Conservation (phyloP, 1,139 yeast species). For the Starmera stellimalicola region DNA sequence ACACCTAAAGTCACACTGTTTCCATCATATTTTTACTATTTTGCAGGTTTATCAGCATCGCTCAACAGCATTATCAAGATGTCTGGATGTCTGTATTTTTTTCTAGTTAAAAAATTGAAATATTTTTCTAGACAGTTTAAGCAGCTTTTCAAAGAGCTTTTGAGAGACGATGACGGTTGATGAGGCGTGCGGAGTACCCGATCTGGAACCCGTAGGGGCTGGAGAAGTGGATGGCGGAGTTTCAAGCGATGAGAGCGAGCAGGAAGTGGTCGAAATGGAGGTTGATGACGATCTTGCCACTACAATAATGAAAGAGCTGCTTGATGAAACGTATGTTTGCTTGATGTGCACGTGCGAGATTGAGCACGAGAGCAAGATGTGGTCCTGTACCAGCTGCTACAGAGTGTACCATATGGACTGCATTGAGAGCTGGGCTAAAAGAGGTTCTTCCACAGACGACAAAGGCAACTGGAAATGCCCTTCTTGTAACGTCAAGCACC, state of each 20-base stretch:
- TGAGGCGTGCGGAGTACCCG: too few species aligned
- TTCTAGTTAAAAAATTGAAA: too few species aligned
- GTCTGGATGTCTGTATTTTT: too few species aligned
- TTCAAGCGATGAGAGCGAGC: constrained; percentile 1
- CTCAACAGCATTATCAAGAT: too few species aligned
- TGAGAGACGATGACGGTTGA: constrained; percentile 1
- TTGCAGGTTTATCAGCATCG: too few species aligned
- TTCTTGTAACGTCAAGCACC: constrained; percentile 47
- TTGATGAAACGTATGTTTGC: constrained; percentile 63
- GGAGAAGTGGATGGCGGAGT: background rate
- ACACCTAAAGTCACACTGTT: too few species aligned
- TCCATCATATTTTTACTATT: too few species aligned
- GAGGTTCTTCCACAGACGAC: constrained; percentile 57
- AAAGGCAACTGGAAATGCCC: constrained; percentile 78
- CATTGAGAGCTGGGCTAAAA: constrained; percentile 70
- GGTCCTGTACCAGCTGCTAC: constrained; percentile 68
- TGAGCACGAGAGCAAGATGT: constrained; percentile 54
- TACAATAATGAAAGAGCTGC: constrained; percentile 39
- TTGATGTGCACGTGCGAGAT: constrained; percentile 80
- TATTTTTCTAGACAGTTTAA: too few species aligned
- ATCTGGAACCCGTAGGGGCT: background rate
- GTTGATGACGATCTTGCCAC: constrained; percentile 20
- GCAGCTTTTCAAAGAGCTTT: background rate
- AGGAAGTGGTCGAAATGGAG: constrained; percentile 2
- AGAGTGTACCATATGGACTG: constrained; percentile 79